phyloP scores from a whole-genome alignment of 495 filamentous ascomycete genomes.

The Talaromyces stipitatus region DNA sequence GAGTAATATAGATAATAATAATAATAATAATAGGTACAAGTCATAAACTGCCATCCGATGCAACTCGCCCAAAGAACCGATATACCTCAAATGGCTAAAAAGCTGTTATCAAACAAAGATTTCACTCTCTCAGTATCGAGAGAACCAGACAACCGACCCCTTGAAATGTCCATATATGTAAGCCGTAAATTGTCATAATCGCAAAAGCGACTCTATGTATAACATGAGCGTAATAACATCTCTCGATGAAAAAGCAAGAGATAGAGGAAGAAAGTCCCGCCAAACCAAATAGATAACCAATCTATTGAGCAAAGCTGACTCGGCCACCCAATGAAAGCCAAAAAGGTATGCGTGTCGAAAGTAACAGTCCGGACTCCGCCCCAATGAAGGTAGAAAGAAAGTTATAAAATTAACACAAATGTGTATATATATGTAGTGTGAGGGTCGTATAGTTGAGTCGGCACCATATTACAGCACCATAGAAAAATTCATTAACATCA shows the following conservation, averaged over 20 bases:
- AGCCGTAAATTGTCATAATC: background rate
- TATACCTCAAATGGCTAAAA: background rate
- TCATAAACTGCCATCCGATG: background rate
- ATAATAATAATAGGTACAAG: background rate
- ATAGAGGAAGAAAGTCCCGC: no score
- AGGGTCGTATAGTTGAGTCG: background rate
- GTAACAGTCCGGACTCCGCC: background rate
- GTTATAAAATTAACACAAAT: background rate
- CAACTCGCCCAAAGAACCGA: background rate
- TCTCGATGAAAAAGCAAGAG: background rate
- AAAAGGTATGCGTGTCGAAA: background rate
- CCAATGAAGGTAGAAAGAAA: background rate
- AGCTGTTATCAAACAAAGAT: background rate
- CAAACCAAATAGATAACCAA: background rate
- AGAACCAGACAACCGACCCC: background rate
- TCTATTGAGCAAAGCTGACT: background rate
- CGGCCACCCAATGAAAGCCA: background rate
- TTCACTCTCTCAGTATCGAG: background rate
- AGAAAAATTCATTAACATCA: conserved; percentile 5
- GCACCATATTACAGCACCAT: background rate
- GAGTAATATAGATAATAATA: background rate
- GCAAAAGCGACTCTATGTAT: background rate
- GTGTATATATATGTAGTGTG: background rate
- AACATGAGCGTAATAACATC: background rate
- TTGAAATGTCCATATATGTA: background rate